phyloP scores from a whole-genome alignment of 2,329 filamentous ascomycete species.

The Lomentospora prolificans region DNA sequence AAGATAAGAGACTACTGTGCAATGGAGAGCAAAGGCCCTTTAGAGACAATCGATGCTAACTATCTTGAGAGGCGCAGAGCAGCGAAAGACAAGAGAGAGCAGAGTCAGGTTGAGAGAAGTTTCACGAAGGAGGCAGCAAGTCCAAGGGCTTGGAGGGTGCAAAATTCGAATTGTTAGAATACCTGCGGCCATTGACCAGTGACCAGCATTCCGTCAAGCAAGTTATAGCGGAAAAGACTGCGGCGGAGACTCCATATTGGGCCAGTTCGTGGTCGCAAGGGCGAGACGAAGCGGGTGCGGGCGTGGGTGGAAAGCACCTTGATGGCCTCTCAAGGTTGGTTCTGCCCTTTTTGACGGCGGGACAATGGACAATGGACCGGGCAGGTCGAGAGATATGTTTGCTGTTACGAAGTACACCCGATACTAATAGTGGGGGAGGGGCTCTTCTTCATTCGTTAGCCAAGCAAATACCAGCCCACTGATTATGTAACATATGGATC shows the following conservation, averaged over 20 bases:
- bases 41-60: neutral
- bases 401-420: neutral
- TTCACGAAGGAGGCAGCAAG: neutral
- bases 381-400: neutral
- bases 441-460: neutral
- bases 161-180: neutral
- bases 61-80: neutral
- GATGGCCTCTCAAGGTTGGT: conserved; percentile 7
- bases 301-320: conserved; percentile 8
- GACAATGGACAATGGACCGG: neutral
- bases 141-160: neutral
- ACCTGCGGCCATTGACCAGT: neutral
- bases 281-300: neutral
- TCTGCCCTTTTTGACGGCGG: neutral
- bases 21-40: no score
- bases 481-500: no score
- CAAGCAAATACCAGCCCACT: neutral
- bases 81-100: neutral
- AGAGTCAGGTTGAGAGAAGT: neutral
- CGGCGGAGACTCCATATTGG: neutral
- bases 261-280: neutral
- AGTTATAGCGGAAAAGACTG: neutral
- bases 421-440: neutral
- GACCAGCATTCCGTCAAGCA: neutral
- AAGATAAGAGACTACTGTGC: neutral